Conservation (phyloP, 495 filamentous ascomycete species). For the Neurospora sp. region DNA sequence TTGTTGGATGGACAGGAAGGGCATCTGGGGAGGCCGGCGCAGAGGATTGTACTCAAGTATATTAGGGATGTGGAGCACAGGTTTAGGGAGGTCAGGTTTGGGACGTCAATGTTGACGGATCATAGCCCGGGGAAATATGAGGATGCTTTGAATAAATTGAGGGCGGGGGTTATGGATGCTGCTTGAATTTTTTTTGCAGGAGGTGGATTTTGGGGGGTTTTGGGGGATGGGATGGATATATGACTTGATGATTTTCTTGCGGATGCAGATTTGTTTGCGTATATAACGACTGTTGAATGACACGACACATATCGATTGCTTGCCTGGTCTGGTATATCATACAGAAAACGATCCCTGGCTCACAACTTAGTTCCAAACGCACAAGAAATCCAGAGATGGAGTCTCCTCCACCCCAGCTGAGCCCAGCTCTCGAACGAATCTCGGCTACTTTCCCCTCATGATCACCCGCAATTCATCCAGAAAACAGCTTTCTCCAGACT, state of each 20-base stretch:
- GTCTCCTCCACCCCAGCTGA: background rate
- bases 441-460: background rate
- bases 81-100: slow-evolving; percentile 64
- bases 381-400: background rate
- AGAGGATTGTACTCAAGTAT: slow-evolving; percentile 54
- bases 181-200: background rate
- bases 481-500: background rate
- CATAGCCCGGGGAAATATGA: slow-evolving; percentile 72
- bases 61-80: slow-evolving; percentile 53
- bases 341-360: background rate
- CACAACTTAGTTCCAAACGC: background rate
- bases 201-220: background rate
- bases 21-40: slow-evolving; percentile 49
- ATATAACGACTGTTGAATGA: background rate
- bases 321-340: background rate
- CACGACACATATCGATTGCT: background rate
- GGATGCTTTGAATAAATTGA: slow-evolving; percentile 33
- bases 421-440: background rate
- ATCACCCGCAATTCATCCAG: background rate
- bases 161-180: slow-evolving; percentile 19
- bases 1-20: slow-evolving; percentile 21
- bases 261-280: background rate
- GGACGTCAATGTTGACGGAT: slow-evolving; percentile 61
- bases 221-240: background rate
- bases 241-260: background rate